These are phyloP conservation scores for Mycena alexandri DNA, from an alignment of 768 basidiomycete species.

Conservation along the genomic window DNA sequence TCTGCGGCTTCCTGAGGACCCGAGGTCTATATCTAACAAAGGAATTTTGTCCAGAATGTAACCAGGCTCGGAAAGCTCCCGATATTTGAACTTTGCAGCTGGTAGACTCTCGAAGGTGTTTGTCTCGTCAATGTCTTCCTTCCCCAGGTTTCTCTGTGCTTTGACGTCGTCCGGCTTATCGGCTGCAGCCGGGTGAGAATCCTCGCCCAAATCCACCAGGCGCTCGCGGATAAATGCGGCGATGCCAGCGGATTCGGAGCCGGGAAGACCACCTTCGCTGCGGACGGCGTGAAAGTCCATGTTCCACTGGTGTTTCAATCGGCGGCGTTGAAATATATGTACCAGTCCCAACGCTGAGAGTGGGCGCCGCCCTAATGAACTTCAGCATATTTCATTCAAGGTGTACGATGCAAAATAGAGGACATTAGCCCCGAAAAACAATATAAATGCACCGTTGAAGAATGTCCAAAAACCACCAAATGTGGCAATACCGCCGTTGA, in stretches of 20 bases:
- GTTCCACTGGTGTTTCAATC: background rate
- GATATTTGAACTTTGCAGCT: no score
- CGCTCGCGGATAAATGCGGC: conserved; percentile 13
- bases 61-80: no score
- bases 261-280: conserved; percentile 15
- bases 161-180: no score
- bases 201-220: background rate
- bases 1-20: no score
- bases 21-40: no score
- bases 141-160: no score
- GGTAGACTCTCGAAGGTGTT: no score
- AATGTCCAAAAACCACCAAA: conserved; percentile 22
- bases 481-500: background rate
- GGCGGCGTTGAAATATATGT: conserved; percentile 6
- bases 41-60: no score
- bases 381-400: background rate
- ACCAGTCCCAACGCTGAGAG: conserved; percentile 4
- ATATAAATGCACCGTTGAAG: background rate
- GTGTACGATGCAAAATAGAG: conserved; percentile 12
- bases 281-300: conserved; percentile 5
- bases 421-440: conserved; percentile 11
- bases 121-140: no score
- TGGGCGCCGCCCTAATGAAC: background rate
- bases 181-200: background rate
- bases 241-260: conserved; percentile 12